Evolutionary conservation across 2,329 filamentous ascomycete genomes (phyloP), one percentile per base, ranked within the genome.

Genomic region (Arthrobotrys pseudoclavata): DNA sequence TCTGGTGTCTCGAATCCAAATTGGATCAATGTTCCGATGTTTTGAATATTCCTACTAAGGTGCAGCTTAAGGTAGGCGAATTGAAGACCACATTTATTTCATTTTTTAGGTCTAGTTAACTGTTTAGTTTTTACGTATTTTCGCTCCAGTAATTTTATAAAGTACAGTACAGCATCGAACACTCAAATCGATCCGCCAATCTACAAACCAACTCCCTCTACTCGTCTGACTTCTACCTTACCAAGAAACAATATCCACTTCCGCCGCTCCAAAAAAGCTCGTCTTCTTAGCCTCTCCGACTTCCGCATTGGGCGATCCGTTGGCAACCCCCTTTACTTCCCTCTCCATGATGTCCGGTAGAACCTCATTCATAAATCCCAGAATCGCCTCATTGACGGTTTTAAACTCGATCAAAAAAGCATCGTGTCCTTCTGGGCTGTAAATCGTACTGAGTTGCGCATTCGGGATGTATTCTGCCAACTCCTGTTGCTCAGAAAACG

Each of bases 391-490:
- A 84, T 99, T 99, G 75, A 98, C 96, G 85, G 98, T 95, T 85
- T 97, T 93, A 82, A 99, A 99, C 84, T 99, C 95, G 68, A 99
- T 85, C 82, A 99, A 84, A 84, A 99, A 99, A 0, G 96, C 96
- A 84, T 99, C 96, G 82, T 99, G 96, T 0, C 96, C 96, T 83
- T 99, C 96, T 0, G 93, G 92, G 77, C 92, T 96, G 82, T 98
- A 93, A 76, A 99, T 99, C 55, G 90, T 93, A 84, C 93, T 90
- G 26, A 99, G 85, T 10, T 89, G 88, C 0, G 92, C 90, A 81
- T 95, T 86, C 2, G 91, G 91, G 79, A 98, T 93, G 75, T 91
- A 89, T 40, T 90, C 88, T 0, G 95, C 96, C 66, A 99, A 86
- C 84, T 98, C 94, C 83, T 97, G 87, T 85, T 99, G 96, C 85